phyloP scores from a whole-genome alignment of 2,329 filamentous ascomycete genomes.

The Aspergillus viridinutans region DNA sequence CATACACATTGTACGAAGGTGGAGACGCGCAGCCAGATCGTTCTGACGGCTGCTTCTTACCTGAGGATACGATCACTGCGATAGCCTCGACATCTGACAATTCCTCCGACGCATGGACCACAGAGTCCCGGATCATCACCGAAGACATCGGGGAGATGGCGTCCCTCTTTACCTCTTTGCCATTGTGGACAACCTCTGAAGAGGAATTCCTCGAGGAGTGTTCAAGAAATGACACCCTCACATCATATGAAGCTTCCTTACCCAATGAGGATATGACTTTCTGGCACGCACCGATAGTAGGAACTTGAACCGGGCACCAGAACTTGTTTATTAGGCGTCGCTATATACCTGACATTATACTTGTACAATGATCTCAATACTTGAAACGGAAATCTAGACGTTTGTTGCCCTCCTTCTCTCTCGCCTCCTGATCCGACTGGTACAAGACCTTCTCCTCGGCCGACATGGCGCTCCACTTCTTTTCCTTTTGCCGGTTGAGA shows the following conservation, averaged over 20 bases:
- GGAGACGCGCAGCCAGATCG: not conserved
- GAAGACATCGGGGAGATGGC: not conserved
- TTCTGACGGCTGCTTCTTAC: not conserved
- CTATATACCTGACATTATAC: not conserved
- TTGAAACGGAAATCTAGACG: constrained; percentile 51
- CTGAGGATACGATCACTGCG: not conserved
- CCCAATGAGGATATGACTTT: not conserved
- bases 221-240: not conserved
- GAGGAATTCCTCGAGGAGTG: not conserved
- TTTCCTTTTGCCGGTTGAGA: constrained; percentile 49
- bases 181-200: not conserved
- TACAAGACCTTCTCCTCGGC: constrained; percentile 44
- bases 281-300: not conserved
- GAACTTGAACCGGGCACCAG: not conserved
- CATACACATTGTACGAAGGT: not conserved
- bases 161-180: not conserved
- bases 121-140: not conserved
- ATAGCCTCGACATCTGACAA: not conserved
- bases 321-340: not conserved
- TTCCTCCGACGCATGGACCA: not conserved
- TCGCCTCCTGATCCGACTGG: constrained; percentile 42
- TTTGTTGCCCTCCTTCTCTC: constrained; percentile 49
- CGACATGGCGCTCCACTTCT: constrained; percentile 45
- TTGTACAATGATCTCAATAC: constrained; percentile 30
- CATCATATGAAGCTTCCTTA: not conserved